Evolutionary conservation across 352 stramenopile species (phyloP).

Genomic region (Aphanomyces stellatus): DNA sequence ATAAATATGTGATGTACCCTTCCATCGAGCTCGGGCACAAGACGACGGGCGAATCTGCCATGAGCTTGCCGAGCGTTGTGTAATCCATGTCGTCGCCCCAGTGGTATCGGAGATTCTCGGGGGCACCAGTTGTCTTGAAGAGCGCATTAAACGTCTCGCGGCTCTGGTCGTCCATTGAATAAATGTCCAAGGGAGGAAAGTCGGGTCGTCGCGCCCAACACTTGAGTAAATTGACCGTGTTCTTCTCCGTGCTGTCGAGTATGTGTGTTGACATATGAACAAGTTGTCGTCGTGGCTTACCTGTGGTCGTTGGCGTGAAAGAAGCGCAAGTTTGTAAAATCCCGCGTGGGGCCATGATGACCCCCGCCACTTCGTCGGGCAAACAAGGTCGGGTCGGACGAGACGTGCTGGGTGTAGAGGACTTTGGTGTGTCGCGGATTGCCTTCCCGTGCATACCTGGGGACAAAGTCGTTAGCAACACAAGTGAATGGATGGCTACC

Average conservation of each 20-base stretch:
- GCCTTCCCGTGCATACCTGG: background rate
- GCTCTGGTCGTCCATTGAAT: slow-evolving; percentile 31
- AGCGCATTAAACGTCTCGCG: slow-evolving; percentile 21
- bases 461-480: background rate
- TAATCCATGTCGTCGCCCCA: slow-evolving; percentile 3
- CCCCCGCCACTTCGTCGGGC: background rate
- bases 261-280: background rate
- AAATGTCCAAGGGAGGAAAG: slow-evolving; percentile 31
- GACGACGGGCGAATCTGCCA: background rate
- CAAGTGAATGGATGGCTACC: background rate
- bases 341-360: background rate
- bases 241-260: slow-evolving; percentile 31
- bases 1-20: slow-evolving; percentile 12
- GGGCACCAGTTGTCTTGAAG: slow-evolving; percentile 18
- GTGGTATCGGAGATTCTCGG: background rate
- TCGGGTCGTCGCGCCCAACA: slow-evolving; percentile 32
- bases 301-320: slow-evolving; percentile 17
- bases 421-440: slow-evolving; percentile 8
- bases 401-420: slow-evolving; percentile 1
- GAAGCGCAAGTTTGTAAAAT: background rate
- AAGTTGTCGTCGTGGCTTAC: background rate
- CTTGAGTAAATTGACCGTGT: slow-evolving; percentile 28
- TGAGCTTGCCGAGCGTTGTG: background rate
- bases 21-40: slow-evolving; percentile 10
- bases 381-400: slow-evolving; percentile 2